phyloP scores from a whole-genome alignment of 2,329 filamentous ascomycete genomes.

The Ophiostoma sp. region DNA sequence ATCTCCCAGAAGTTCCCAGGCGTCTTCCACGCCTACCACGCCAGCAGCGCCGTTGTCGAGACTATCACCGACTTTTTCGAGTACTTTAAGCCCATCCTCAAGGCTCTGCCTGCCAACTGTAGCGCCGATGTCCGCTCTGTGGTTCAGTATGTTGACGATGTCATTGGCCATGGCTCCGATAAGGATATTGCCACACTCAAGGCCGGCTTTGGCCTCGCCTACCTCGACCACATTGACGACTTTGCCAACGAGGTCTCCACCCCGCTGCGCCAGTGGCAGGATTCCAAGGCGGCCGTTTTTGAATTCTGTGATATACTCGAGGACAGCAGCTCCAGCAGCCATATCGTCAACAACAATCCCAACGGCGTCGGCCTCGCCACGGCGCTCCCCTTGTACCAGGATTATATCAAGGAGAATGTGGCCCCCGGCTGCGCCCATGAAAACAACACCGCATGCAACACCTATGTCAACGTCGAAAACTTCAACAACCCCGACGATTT shows the following conservation, averaged over 20 bases:
- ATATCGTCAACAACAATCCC: slow-evolving; percentile 35
- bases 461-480: slow-evolving; percentile 37
- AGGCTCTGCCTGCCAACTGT: slow-evolving; percentile 54
- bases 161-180: background rate
- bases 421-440: slow-evolving; percentile 42
- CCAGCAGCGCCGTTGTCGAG: slow-evolving; percentile 52
- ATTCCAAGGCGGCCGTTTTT: slow-evolving; percentile 43
- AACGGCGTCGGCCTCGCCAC: slow-evolving; percentile 46
- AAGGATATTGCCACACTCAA: background rate
- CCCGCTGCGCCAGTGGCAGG: slow-evolving; percentile 46
- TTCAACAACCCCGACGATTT: slow-evolving; percentile 37
- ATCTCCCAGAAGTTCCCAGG: slow-evolving; percentile 46
- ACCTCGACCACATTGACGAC: slow-evolving; percentile 38
- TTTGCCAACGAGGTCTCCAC: slow-evolving; percentile 32
- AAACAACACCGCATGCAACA: slow-evolving; percentile 37
- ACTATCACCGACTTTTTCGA: slow-evolving; percentile 50
- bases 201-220: slow-evolving; percentile 42
- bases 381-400: slow-evolving; percentile 47
- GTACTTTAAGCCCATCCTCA: slow-evolving; percentile 50
- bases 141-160: slow-evolving; percentile 34
- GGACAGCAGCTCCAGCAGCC: background rate
- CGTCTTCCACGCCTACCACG: slow-evolving; percentile 55
- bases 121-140: slow-evolving; percentile 47
- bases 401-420: slow-evolving; percentile 41
- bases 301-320: slow-evolving; percentile 43